Evolutionary conservation across 2,329 filamentous ascomycete species (phyloP).

Genomic region (Fusarium secorum): DNA sequence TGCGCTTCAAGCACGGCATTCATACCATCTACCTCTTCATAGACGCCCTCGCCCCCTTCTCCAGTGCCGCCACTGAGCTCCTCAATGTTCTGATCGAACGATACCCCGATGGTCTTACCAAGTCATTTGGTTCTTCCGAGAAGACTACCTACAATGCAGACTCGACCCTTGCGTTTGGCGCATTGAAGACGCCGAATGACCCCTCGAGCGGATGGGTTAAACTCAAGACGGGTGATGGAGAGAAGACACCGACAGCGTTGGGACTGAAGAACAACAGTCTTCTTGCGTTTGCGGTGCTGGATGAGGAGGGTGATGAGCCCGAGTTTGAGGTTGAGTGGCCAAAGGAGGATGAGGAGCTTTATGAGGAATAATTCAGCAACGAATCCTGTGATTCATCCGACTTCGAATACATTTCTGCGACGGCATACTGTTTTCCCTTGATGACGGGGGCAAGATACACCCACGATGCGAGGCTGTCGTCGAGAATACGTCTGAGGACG

Average conservation of each 20-base stretch:
- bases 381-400: accelerated
- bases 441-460: not conserved
- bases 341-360: constrained; percentile 51
- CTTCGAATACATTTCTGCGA: no score
- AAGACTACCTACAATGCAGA: constrained; percentile 52
- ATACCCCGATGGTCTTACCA: constrained; percentile 62
- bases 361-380: constrained; percentile 29
- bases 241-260: constrained; percentile 52
- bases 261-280: constrained; percentile 57
- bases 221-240: constrained; percentile 49
- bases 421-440: not conserved
- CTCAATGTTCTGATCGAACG: constrained; percentile 64
- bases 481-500: not conserved
- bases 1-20: constrained; percentile 77
- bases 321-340: constrained; percentile 58
- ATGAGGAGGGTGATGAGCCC: constrained; percentile 50
- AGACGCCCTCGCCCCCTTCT: constrained; percentile 64
- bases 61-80: constrained; percentile 64
- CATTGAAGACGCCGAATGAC: constrained; percentile 56
- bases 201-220: constrained; percentile 59
- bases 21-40: constrained; percentile 75
- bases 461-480: not conserved
- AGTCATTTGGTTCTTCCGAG: constrained; percentile 44
- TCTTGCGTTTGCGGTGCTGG: constrained; percentile 59
- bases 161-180: constrained; percentile 56